phyloP scores from a whole-genome alignment of 441 rosid species.

The Jatropha podagrica region DNA sequence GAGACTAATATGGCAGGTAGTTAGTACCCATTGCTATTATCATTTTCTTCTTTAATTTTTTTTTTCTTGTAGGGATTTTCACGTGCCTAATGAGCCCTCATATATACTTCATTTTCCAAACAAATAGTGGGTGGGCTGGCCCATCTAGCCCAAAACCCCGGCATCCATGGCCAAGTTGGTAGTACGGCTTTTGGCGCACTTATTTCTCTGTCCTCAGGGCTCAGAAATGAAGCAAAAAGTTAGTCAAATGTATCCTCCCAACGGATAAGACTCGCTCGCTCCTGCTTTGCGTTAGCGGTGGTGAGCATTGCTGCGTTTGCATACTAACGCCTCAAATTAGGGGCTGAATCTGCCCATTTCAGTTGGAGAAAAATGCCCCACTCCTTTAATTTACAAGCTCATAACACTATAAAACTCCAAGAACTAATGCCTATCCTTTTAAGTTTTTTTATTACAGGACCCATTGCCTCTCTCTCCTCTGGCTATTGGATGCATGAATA shows the following conservation, averaged over 20 bases:
- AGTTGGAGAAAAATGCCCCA: neutral
- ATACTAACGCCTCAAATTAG: neutral
- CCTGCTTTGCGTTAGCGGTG: neutral
- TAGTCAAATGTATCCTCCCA: neutral
- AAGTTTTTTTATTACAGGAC: neutral
- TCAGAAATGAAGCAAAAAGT: neutral
- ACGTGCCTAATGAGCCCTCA: too few relatives aligned
- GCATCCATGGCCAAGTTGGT: neutral
- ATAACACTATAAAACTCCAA: neutral
- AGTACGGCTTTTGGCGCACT: neutral
- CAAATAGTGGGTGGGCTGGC: neutral
- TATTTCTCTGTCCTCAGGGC: neutral
- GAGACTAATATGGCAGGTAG: too few relatives aligned
- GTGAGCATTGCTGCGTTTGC: constrained; percentile 1
- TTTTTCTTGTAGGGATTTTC: too few relatives aligned
- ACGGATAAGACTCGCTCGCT: too few relatives aligned
- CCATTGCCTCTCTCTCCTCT: neutral
- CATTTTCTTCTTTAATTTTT: too few relatives aligned
- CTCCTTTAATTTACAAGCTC: neutral
- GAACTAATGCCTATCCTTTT: neutral
- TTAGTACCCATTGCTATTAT: too few relatives aligned
- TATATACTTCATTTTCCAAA: too few relatives aligned
- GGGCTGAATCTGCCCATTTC: constrained; percentile 11
- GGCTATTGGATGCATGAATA: neutral
- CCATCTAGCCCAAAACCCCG: neutral